These are phyloP conservation scores for Vanrija sp. DNA, from an alignment of 1,284 basidiomycete species.

Conservation along the genomic window DNA sequence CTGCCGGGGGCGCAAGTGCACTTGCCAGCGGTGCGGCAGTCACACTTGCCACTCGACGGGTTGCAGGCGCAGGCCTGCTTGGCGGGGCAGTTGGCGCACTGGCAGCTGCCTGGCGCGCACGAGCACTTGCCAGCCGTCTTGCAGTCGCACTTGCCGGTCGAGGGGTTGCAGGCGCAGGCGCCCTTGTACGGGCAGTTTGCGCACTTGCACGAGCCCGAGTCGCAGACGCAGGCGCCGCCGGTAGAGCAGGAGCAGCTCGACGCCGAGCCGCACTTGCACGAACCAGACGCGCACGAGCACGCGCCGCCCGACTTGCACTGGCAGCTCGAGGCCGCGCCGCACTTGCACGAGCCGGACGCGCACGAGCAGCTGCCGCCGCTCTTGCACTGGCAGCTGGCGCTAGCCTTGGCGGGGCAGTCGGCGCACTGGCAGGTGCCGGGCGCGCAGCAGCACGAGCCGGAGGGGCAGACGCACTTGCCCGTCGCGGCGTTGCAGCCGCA, in stretches of 20 bases:
- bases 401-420: too few species aligned
- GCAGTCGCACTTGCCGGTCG: conserved; percentile 15
- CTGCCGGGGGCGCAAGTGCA: conserved; percentile 28
- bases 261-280: too few species aligned
- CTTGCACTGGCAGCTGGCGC: conserved; percentile 1
- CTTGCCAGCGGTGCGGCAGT: conserved; percentile 16
- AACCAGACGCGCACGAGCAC: conserved; percentile 1
- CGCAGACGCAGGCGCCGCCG: too few species aligned
- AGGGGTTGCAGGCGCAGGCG: too few species aligned
- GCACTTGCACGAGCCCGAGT: conserved; percentile 1
- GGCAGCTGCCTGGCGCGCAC: conserved; percentile 24
- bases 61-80: neutral
- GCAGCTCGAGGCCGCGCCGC: neutral
- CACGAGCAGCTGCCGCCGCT: neutral
- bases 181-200: conserved; percentile 17
- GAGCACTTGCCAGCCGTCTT: conserved; percentile 18
- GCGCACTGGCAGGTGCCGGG: too few species aligned
- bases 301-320: conserved; percentile 1
- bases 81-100: conserved; percentile 18
- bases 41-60: neutral
- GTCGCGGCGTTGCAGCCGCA: too few species aligned
- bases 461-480: too few species aligned
- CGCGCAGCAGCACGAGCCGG: too few species aligned
- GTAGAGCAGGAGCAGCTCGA: too few species aligned
- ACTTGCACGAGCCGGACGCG: neutral